Conservation (phyloP, 257 asterid genomes). For the Schizonepeta tenuifolia region DNA sequence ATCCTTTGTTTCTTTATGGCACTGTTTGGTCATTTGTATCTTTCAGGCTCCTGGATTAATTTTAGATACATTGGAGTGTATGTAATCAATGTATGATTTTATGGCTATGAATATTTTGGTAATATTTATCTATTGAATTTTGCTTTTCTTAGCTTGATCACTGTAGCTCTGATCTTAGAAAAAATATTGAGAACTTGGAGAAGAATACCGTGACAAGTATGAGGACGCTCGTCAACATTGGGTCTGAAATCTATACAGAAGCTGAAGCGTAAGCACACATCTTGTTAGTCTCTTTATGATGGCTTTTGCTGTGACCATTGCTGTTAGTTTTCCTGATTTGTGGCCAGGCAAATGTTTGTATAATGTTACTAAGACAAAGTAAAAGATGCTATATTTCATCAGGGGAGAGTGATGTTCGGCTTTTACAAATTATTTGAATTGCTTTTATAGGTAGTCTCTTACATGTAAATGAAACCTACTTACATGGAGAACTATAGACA, state of each 20-base stretch:
- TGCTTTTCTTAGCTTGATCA: slow-evolving; percentile 45
- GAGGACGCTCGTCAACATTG: slow-evolving; percentile 81
- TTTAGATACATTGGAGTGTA: slow-evolving; percentile 9
- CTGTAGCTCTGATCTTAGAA: slow-evolving; percentile 82
- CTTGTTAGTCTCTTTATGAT: slow-evolving; percentile 16
- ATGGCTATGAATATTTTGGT: neutral
- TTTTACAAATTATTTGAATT: neutral
- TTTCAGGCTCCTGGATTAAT: slow-evolving; percentile 18
- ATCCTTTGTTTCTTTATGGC: slow-evolving; percentile 52
- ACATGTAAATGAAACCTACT: neutral
- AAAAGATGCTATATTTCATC: slow-evolving; percentile 1
- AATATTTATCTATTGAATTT: neutral
- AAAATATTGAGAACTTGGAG: slow-evolving; percentile 84
- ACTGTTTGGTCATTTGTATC: neutral
- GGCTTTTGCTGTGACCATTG: neutral
- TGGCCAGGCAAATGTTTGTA: neutral
- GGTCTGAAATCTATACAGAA: slow-evolving; percentile 84
- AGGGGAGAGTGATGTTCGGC: neutral
- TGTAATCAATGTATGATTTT: slow-evolving; percentile 7
- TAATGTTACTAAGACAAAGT: neutral
- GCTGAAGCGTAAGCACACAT: slow-evolving; percentile 79
- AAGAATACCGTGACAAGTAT: slow-evolving; percentile 77
- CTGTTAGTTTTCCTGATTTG: neutral
- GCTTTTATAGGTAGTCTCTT: neutral
- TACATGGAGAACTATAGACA: neutral